These are phyloP conservation scores for Microthlaspi erraticum DNA, from an alignment of 345 rosid species.

Conservation along the genomic window DNA sequence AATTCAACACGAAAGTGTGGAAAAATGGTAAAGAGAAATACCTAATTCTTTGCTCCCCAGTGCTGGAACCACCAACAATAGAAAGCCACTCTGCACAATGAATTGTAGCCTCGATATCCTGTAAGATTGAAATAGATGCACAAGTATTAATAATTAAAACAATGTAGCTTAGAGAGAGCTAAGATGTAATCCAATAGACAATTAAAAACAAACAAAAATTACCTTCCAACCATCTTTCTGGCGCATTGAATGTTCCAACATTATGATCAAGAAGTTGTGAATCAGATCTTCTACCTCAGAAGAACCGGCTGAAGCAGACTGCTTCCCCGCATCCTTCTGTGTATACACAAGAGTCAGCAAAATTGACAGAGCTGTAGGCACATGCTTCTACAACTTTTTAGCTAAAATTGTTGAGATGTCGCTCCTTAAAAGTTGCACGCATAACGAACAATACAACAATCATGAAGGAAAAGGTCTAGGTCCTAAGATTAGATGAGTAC, in stretches of 20 bases:
- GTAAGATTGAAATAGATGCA: constrained; percentile 48
- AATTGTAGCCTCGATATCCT: constrained; percentile 99
- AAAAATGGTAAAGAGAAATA: constrained; percentile 40
- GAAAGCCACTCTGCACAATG: constrained; percentile 99
- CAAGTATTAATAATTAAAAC: constrained; percentile 31
- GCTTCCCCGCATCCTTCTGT: constrained; percentile 73
- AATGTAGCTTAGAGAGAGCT: constrained; percentile 26
- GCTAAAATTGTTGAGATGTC: not conserved
- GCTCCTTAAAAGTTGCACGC: constrained; percentile 10
- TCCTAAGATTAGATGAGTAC: constrained; percentile 47
- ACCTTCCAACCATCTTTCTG: constrained; percentile 99
- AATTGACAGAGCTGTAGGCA: constrained; percentile 25
- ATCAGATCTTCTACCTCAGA: constrained; percentile 90
- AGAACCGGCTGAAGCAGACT: constrained; percentile 55
- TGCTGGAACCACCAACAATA: constrained; percentile 96
- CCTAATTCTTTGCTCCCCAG: constrained; percentile 96
- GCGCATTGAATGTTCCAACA: constrained; percentile 98
- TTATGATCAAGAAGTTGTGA: constrained; percentile 90
- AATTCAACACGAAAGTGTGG: constrained; percentile 8
- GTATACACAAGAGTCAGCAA: constrained; percentile 47
- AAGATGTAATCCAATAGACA: constrained; percentile 13
- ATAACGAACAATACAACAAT: constrained; percentile 19
- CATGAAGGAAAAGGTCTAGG: constrained; percentile 23
- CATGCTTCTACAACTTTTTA: constrained; percentile 32
- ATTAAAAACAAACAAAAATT: not conserved